Conservation (phyloP, 805 yeast species). For the Starmera quercuum region DNA sequence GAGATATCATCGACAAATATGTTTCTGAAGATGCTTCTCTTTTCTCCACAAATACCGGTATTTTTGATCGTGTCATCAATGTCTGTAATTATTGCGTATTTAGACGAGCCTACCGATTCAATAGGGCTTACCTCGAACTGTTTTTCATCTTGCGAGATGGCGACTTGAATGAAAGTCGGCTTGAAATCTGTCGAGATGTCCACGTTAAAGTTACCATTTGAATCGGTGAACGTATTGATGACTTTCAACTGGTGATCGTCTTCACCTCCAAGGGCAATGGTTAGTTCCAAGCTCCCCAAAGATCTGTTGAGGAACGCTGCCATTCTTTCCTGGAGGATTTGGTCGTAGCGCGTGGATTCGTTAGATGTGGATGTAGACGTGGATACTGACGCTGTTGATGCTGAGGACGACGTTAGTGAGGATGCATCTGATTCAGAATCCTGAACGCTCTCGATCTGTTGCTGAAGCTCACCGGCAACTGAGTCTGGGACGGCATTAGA, state of each 20-base stretch:
- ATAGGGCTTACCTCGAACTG: conserved; percentile 39
- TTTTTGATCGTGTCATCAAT: conserved; percentile 90
- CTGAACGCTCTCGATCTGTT: conserved; percentile 23
- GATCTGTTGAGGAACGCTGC: conserved; percentile 64
- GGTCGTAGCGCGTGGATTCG: conserved; percentile 27
- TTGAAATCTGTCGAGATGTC: conserved; percentile 46
- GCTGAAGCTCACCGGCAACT: conserved; percentile 27
- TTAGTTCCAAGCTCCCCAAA: conserved; percentile 47
- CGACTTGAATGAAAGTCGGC: conserved; percentile 53
- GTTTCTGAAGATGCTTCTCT: conserved; percentile 72
- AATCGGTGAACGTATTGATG: conserved; percentile 43
- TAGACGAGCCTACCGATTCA: conserved; percentile 33
- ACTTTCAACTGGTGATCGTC: conserved; percentile 23
- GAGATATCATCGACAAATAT: conserved; percentile 60
- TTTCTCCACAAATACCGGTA: conserved; percentile 88
- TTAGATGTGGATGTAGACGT: conserved; percentile 2
- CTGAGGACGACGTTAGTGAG: conserved; percentile 15
- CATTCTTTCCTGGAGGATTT: conserved; percentile 53
- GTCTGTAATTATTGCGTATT: conserved; percentile 77
- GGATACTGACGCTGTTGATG: conserved; percentile 11
- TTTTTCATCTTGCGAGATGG: conserved; percentile 38
- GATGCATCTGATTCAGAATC: conserved; percentile 5
- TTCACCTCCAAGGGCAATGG: conserved; percentile 48
- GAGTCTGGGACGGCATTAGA: conserved; percentile 15
- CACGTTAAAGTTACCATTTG: conserved; percentile 56